Evolutionary conservation across 257 asterid species (phyloP), one percentile per base, ranked within the genome.

Genomic region (Solanum chilense): DNA sequence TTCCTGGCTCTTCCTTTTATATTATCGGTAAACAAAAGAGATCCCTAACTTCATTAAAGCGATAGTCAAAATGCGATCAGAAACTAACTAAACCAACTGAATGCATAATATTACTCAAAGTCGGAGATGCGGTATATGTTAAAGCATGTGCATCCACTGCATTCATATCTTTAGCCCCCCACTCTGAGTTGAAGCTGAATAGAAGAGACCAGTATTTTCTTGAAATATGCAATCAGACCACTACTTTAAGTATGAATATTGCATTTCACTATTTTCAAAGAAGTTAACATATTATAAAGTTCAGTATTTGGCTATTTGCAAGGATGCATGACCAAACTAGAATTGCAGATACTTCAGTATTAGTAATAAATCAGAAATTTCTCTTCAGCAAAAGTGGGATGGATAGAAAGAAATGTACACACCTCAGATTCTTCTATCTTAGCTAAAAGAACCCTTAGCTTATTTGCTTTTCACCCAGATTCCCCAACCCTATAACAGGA

Each of bases 391-490:
- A 78, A 44, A 45, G 84, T 45, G 15, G n/a, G 64, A 14, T 5
- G n/a, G 64, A 14, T 5, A 27, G 20, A 70, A 27, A 82, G 37
- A 49, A 71, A 60, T 14, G 18, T 74, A 85, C 96, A 76, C 87
- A 97, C 99, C 99, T 97, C 99, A 81, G 98, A 94, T 90, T 95
- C 98, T 92, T 97, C 99, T 71, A 97, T 94, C 93, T 97, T 95
- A 73, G 96, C 97, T 92, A 97, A 92, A 87, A 97, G 95, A 90
- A 92, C 92, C 94, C 96, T 94, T 88, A 95, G 90, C 86, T 94
- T 98, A 83, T 91, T 95, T 83, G 97, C 92, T 91, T 93, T 97
- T 84, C 93, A 84, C 85, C 99, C 98, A 89, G 98, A 93, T 93
- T 97, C 99, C 88, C 98, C 98, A 92, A 97, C 86, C 98, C 98